Percentiles rank a stretch among this genome's conserved stretches.
These are phyloP conservation scores for Tolypocladium tundrense DNA, from an alignment of 2,329 filamentous ascomycete genomes.

Conservation along the genomic window DNA sequence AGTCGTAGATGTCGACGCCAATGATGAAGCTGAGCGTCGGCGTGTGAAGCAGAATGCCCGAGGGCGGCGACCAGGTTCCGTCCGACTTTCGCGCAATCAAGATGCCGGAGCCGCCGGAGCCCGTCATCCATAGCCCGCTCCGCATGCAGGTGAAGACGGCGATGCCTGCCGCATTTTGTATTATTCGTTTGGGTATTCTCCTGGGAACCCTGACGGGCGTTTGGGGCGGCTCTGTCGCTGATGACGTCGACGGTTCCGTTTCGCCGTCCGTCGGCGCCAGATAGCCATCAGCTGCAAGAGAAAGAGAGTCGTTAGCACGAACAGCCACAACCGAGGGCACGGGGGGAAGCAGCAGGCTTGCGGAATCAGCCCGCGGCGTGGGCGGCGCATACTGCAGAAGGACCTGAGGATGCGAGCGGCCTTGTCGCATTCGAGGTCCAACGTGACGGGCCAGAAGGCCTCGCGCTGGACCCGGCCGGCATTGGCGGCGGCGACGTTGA, in stretches of 20 bases:
- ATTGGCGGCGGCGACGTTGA: slow-evolving; percentile 25
- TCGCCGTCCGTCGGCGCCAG: slow-evolving; percentile 30
- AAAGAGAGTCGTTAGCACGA: not conserved
- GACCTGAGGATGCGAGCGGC: slow-evolving; percentile 80
- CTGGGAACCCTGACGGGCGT: slow-evolving; percentile 49
- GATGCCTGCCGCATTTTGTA: slow-evolving; percentile 80
- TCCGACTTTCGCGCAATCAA: slow-evolving; percentile 76
- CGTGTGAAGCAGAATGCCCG: slow-evolving; percentile 83
- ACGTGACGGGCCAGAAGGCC: slow-evolving; percentile 73
- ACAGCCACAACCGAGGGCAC: not conserved
- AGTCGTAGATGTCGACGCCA: slow-evolving; percentile 92
- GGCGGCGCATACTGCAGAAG: slow-evolving; percentile 61
- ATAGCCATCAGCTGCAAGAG: slow-evolving; percentile 41
- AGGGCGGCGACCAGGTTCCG: slow-evolving; percentile 84
- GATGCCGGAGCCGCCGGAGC: slow-evolving; percentile 81
- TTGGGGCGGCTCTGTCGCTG: slow-evolving; percentile 28
- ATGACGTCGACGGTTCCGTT: slow-evolving; percentile 10
- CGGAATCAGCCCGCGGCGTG: not conserved
- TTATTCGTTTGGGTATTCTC: slow-evolving; percentile 78
- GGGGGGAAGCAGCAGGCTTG: not conserved
- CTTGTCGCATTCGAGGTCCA: slow-evolving; percentile 88
- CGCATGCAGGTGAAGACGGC: slow-evolving; percentile 96
- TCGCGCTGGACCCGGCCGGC: slow-evolving; percentile 35
- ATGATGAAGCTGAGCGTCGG: slow-evolving; percentile 81
- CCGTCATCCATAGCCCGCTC: slow-evolving; percentile 82